Percentiles rank a stretch among this genome's conserved stretches.
These are phyloP conservation scores for Penicillium diatomitis DNA, from an alignment of 495 filamentous ascomycete genomes.

Conservation along the genomic window DNA sequence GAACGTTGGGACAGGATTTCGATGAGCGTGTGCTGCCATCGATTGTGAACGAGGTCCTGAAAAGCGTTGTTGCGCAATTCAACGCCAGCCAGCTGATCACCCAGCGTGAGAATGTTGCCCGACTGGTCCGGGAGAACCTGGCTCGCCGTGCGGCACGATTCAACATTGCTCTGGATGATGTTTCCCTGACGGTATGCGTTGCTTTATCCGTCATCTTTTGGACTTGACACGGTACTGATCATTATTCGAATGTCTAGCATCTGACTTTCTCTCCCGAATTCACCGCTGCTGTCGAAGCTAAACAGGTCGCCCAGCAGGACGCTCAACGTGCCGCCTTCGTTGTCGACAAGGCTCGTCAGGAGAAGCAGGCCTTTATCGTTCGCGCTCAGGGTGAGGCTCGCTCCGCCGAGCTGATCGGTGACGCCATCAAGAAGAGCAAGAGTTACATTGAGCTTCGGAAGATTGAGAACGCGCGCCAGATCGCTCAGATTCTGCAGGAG, in stretches of 20 bases:
- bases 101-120: slow-evolving; percentile 91
- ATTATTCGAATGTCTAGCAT: slow-evolving; percentile 48
- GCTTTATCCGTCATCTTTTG: background rate
- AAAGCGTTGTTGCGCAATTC: slow-evolving; percentile 98
- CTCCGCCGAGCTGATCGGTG: slow-evolving; percentile 94
- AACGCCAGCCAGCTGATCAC: slow-evolving; percentile 98
- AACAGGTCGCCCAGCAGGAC: slow-evolving; percentile 98
- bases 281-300: slow-evolving; percentile 96
- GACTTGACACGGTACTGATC: slow-evolving; percentile 8
- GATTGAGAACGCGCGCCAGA: slow-evolving; percentile 89
- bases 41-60: slow-evolving; percentile 97
- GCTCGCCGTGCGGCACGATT: slow-evolving; percentile 85
- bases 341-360: slow-evolving; percentile 96
- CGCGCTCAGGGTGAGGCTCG: slow-evolving; percentile 98
- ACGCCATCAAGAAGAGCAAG: slow-evolving; percentile 98
- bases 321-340: slow-evolving; percentile 95
- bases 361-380: slow-evolving; percentile 98
- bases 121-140: slow-evolving; percentile 86
- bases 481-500: slow-evolving; percentile 76
- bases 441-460: slow-evolving; percentile 93
- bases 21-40: slow-evolving; percentile 94
- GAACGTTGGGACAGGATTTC: slow-evolving; percentile 91
- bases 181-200: slow-evolving; percentile 77
- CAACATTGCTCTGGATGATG: slow-evolving; percentile 96
- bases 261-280: slow-evolving; percentile 99